These are phyloP conservation scores for Cladosporium sp. DNA, from an alignment of 2,329 filamentous ascomycete species.

Conservation along the genomic window DNA sequence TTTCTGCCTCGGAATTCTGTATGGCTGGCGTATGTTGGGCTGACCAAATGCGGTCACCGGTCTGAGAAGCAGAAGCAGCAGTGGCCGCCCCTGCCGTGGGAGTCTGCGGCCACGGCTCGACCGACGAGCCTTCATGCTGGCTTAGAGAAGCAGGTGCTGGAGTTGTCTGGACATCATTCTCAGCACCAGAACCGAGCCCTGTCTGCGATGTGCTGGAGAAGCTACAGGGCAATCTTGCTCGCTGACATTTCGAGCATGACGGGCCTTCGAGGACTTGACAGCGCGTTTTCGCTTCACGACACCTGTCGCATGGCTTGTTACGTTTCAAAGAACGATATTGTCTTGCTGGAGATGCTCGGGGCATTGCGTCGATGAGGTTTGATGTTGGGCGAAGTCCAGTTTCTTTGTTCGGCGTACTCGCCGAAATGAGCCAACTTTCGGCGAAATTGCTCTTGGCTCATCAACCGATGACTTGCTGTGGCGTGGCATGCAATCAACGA, in stretches of 20 bases:
- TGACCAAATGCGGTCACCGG: neutral
- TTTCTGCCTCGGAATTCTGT: neutral
- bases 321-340: slow-evolving; percentile 5
- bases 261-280: neutral
- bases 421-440: no score
- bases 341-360: slow-evolving; percentile 1
- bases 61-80: neutral
- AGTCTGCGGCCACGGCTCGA: neutral
- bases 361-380: neutral
- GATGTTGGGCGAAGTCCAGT: neutral
- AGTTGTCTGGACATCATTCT: neutral
- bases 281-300: slow-evolving; percentile 1
- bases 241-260: slow-evolving; percentile 1
- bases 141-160: neutral
- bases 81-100: neutral
- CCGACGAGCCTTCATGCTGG: neutral
- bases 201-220: neutral
- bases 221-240: neutral
- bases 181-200: neutral
- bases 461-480: no score
- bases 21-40: neutral
- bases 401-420: no score
- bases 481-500: no score
- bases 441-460: no score
- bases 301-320: slow-evolving; percentile 5